These are phyloP conservation scores for Alternaria longipes DNA, from an alignment of 2,329 filamentous ascomycete species.

Conservation along the genomic window DNA sequence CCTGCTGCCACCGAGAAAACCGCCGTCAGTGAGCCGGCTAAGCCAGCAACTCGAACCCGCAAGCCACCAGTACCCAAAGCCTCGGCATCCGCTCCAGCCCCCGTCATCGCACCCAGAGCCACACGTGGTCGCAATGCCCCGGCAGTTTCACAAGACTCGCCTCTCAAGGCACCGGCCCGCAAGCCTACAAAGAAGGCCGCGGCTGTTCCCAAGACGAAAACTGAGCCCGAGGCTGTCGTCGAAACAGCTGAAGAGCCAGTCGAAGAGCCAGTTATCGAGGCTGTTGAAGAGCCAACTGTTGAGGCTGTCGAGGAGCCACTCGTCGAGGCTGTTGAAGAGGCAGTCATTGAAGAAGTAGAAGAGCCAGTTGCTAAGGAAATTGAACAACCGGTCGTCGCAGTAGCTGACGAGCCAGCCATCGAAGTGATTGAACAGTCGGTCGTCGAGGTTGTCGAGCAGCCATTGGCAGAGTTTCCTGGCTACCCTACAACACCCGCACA, in stretches of 20 bases:
- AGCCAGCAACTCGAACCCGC: slow-evolving; percentile 32
- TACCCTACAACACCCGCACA: slow-evolving; percentile 25
- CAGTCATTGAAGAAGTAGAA: background rate
- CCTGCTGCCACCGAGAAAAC: slow-evolving; percentile 17
- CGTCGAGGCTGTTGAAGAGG: background rate
- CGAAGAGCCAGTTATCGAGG: background rate
- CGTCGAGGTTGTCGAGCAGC: slow-evolving; percentile 23
- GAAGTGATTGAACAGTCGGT: background rate
- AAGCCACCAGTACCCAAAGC: slow-evolving; percentile 29
- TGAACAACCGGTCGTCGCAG: background rate
- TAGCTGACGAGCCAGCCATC: background rate
- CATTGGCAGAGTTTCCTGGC: slow-evolving; percentile 30
- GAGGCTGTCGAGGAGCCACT: background rate
- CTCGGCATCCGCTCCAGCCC: slow-evolving; percentile 16
- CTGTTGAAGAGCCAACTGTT: background rate
- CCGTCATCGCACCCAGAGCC: slow-evolving; percentile 24
- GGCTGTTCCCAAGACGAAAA: slow-evolving; percentile 21
- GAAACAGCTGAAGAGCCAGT: slow-evolving; percentile 17
- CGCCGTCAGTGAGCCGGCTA: slow-evolving; percentile 22
- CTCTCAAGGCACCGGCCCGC: slow-evolving; percentile 39
- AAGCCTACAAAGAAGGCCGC: slow-evolving; percentile 35
- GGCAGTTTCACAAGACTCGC: slow-evolving; percentile 31
- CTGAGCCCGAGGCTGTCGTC: slow-evolving; percentile 17
- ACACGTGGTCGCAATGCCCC: slow-evolving; percentile 35
- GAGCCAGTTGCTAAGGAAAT: background rate